phyloP scores from a whole-genome alignment of 768 basidiomycete genomes.

The Phylloporus rhodoxanthus region DNA sequence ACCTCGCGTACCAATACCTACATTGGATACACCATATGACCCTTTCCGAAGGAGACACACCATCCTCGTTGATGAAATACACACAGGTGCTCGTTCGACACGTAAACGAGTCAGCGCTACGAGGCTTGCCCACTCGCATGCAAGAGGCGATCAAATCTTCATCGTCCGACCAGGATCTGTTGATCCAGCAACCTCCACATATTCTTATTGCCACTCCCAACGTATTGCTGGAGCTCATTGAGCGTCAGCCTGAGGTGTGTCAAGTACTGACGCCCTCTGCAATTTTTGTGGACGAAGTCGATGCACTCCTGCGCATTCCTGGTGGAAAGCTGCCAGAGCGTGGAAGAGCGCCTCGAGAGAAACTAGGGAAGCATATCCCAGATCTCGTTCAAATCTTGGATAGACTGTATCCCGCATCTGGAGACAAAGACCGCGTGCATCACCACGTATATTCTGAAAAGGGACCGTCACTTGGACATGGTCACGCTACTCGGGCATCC shows the following conservation, averaged over 20 bases:
- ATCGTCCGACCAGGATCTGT: slow-evolving; percentile 30
- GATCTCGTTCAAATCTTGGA: slow-evolving; percentile 57
- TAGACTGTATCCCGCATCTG: slow-evolving; percentile 42
- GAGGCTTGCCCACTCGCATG: slow-evolving; percentile 22
- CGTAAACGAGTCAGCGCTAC: slow-evolving; percentile 25
- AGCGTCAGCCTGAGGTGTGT: slow-evolving; percentile 39
- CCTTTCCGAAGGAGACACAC: slow-evolving; percentile 24
- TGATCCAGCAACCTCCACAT: slow-evolving; percentile 48
- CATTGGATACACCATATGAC: slow-evolving; percentile 59
- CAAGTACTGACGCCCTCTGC: slow-evolving; percentile 44
- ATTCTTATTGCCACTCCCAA: slow-evolving; percentile 71
- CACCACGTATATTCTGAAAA: neutral
- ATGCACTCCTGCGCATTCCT: slow-evolving; percentile 59
- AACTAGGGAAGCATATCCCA: slow-evolving; percentile 49
- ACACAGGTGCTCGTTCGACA: slow-evolving; percentile 60
- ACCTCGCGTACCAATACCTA: slow-evolving; percentile 60
- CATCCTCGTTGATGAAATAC: slow-evolving; percentile 37
- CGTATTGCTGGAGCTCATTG: slow-evolving; percentile 53
- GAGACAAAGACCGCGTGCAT: neutral
- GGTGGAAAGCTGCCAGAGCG: slow-evolving; percentile 31
- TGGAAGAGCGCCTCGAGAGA: slow-evolving; percentile 34
- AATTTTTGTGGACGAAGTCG: slow-evolving; percentile 72
- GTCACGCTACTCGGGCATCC: slow-evolving; percentile 5
- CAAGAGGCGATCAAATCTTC: slow-evolving; percentile 24
- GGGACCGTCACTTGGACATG: slow-evolving; percentile 10